Evolutionary conservation across 2,329 filamentous ascomycete genomes (phyloP).

Genomic region (Pseudogymnoascus destructans): DNA sequence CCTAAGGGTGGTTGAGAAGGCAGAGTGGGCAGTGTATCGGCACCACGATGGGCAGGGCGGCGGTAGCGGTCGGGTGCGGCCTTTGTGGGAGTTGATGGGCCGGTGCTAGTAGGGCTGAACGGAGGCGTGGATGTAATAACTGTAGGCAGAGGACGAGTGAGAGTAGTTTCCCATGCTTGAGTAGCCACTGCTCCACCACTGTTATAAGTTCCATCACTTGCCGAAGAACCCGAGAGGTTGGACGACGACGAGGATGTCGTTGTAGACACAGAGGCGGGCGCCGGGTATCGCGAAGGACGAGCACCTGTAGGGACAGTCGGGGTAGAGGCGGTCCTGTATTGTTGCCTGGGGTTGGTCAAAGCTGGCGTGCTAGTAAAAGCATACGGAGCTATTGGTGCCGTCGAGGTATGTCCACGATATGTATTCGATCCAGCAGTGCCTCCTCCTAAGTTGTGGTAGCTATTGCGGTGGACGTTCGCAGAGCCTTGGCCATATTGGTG

Average conservation of each 20-base stretch:
- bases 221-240: conserved; percentile 20
- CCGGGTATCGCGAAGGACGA: conserved; percentile 31
- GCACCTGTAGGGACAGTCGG: conserved; percentile 33
- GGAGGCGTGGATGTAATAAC: conserved; percentile 36
- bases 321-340: conserved; percentile 41
- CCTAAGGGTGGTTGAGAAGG: conserved; percentile 10
- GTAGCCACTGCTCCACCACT: conserved; percentile 14
- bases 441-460: conserved; percentile 38
- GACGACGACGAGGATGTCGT: conserved; percentile 26
- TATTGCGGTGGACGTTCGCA: conserved; percentile 35
- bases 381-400: conserved; percentile 58
- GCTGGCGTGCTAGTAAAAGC: conserved; percentile 61
- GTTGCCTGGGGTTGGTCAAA: conserved; percentile 43
- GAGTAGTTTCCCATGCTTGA: conserved; percentile 11
- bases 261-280: conserved; percentile 39
- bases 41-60: conserved; percentile 44
- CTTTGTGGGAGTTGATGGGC: conserved; percentile 40
- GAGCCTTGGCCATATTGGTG: conserved; percentile 34
- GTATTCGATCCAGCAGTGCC: conserved; percentile 32
- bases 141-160: conserved; percentile 28
- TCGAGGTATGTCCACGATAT: conserved; percentile 38
- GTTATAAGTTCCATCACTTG: not conserved
- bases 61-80: conserved; percentile 74
- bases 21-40: conserved; percentile 26
- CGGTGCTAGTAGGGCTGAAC: conserved; percentile 38